A percentile compares a stretch with the other conserved stretches of the same genome.
These are phyloP conservation scores for Eutypella sp. DNA, from an alignment of 2,329 filamentous ascomycete species.

Conservation along the genomic window DNA sequence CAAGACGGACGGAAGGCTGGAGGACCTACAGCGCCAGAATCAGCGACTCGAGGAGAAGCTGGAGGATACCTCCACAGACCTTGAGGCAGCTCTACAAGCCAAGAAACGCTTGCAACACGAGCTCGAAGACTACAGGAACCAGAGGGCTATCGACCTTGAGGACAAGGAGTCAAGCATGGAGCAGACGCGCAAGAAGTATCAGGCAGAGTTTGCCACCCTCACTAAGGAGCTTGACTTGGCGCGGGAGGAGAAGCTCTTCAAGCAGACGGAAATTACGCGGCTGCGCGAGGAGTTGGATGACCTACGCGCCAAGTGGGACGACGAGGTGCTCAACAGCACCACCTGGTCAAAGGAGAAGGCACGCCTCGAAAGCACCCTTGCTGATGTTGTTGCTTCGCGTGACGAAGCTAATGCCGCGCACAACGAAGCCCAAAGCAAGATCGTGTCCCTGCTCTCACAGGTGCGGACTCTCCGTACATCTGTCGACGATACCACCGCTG, in stretches of 20 bases:
- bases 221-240: constrained; percentile 92
- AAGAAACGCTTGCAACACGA: constrained; percentile 96
- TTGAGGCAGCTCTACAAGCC: constrained; percentile 77
- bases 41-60: constrained; percentile 87
- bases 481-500: constrained; percentile 78
- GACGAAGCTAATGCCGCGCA: constrained; percentile 92
- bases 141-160: constrained; percentile 92
- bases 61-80: constrained; percentile 86
- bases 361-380: constrained; percentile 80
- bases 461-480: constrained; percentile 78
- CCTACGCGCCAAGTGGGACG: constrained; percentile 93
- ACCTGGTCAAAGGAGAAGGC: constrained; percentile 99
- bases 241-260: constrained; percentile 81
- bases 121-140: constrained; percentile 93
- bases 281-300: constrained; percentile 96
- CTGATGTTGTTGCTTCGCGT: constrained; percentile 83
- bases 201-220: constrained; percentile 81
- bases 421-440: constrained; percentile 90
- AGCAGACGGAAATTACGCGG: constrained; percentile 78
- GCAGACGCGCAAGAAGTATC: constrained; percentile 96
- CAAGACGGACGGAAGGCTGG: constrained; percentile 79
- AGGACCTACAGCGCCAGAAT: constrained; percentile 84
- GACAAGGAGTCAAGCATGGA: constrained; percentile 96
- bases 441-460: constrained; percentile 84
- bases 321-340: constrained; percentile 94